phyloP scores from a whole-genome alignment of 352 stramenopile genomes.

The Pythium monospermum region DNA sequence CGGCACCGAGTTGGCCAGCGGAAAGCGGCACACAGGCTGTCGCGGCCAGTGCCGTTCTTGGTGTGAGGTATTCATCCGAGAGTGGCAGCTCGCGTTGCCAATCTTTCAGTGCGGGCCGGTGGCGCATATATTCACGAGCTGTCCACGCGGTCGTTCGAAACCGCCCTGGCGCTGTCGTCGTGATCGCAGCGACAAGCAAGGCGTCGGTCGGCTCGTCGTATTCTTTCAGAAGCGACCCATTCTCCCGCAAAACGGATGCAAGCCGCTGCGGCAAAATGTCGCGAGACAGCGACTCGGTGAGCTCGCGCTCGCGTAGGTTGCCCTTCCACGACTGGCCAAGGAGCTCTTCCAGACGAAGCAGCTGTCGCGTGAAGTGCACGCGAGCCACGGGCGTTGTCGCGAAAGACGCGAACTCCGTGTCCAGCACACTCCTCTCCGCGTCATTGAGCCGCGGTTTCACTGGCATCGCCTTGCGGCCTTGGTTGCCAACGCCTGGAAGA shows the following conservation, averaged over 20 bases:
- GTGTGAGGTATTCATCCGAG: conserved; percentile 54
- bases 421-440: conserved; percentile 40
- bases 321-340: conserved; percentile 44
- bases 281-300: conserved; percentile 30
- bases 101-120: conserved; percentile 60
- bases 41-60: conserved; percentile 38
- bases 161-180: conserved; percentile 42
- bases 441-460: conserved; percentile 24
- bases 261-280: conserved; percentile 61
- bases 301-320: conserved; percentile 41
- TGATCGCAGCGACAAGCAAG: conserved; percentile 43
- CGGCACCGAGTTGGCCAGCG: conserved; percentile 31
- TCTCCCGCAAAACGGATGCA: conserved; percentile 36
- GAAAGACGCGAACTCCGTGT: conserved; percentile 57
- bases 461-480: conserved; percentile 58
- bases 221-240: conserved; percentile 29
- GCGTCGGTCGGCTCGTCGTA: conserved; percentile 59
- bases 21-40: conserved; percentile 49
- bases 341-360: conserved; percentile 54
- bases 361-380: conserved; percentile 53
- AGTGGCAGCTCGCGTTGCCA: conserved; percentile 44
- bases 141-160: conserved; percentile 43
- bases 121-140: conserved; percentile 54
- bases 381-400: conserved; percentile 18
- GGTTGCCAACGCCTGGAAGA: conserved; percentile 62